phyloP scores from a whole-genome alignment of 2,329 filamentous ascomycete genomes.

The Eurotiales sp. region DNA sequence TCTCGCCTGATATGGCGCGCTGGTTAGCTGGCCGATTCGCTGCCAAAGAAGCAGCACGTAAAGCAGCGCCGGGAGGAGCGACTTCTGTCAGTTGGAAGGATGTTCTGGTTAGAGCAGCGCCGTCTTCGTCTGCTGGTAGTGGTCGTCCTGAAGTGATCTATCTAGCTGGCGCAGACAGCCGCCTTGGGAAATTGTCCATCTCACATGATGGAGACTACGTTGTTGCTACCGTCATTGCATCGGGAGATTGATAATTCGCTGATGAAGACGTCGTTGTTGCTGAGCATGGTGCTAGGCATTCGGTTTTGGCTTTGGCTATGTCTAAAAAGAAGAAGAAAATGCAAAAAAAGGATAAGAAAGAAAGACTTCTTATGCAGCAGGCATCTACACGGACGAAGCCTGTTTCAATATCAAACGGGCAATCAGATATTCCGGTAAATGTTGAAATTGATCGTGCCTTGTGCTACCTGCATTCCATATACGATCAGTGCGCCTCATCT shows the following conservation, averaged over 20 bases:
- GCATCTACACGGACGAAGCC: too few species aligned
- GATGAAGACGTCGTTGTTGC: neutral
- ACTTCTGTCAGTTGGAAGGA: slow-evolving; percentile 60
- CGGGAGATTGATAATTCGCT: slow-evolving; percentile 15
- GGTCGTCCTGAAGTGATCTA: slow-evolving; percentile 38
- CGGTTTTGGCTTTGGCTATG: neutral
- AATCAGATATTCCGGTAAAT: too few species aligned
- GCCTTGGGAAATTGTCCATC: slow-evolving; percentile 70
- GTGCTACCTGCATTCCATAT: too few species aligned
- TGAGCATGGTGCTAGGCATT: neutral
- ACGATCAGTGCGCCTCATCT: too few species aligned
- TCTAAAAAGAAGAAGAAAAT: neutral
- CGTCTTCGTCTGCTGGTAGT: slow-evolving; percentile 18
- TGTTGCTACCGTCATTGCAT: slow-evolving; percentile 42
- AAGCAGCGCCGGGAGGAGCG: slow-evolving; percentile 58
- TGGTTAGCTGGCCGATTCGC: slow-evolving; percentile 58
- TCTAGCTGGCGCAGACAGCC: slow-evolving; percentile 31
- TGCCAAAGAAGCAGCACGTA: slow-evolving; percentile 71
- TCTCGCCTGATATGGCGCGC: slow-evolving; percentile 33
- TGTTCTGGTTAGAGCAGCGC: slow-evolving; percentile 44
- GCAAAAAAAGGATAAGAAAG: too few species aligned
- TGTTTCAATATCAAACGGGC: too few species aligned
- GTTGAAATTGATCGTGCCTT: too few species aligned
- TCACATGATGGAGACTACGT: slow-evolving; percentile 86
- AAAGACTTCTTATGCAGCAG: too few species aligned